These are phyloP conservation scores for Kodamaea derodonti DNA, from an alignment of 1,139 yeast species.

Conservation along the genomic window DNA sequence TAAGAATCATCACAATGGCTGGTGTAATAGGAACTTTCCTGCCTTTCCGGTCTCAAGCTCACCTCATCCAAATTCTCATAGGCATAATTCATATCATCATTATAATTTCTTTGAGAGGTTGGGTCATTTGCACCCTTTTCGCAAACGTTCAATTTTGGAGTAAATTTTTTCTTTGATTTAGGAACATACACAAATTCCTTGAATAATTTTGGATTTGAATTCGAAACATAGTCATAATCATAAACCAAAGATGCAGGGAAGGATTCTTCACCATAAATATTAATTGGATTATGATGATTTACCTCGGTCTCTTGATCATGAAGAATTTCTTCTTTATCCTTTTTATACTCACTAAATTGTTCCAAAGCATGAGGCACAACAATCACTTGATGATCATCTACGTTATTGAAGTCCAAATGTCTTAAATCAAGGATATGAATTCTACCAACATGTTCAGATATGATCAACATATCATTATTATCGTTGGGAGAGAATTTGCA, in stretches of 20 bases:
- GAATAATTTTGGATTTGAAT: conserved; percentile 37
- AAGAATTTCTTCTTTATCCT: not conserved
- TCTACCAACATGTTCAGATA: conserved; percentile 82
- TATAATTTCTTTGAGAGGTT: not conserved
- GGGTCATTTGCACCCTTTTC: conserved; percentile 2
- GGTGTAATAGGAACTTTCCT: conserved; percentile 8
- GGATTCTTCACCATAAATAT: conserved; percentile 12
- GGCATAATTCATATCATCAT: not conserved
- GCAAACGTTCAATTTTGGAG: not conserved
- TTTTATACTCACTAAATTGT: conserved; percentile 32
- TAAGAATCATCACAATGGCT: conserved; percentile 12
- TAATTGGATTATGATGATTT: conserved; percentile 9
- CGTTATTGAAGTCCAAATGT: conserved; percentile 37
- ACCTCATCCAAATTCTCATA: not conserved
- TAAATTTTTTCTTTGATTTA: conserved; percentile 11
- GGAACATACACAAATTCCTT: conserved; percentile 34
- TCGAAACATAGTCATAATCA: conserved; percentile 41
- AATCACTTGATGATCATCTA: conserved; percentile 66
- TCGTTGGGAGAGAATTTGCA: conserved; percentile 66
- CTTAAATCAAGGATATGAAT: conserved; percentile 81
- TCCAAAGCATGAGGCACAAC: conserved; percentile 47
- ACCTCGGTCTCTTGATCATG: not conserved
- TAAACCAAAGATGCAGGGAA: conserved; percentile 43
- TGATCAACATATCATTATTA: conserved; percentile 68
- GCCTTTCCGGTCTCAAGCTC: conserved; percentile 9